These are phyloP conservation scores for Flaveria robusta DNA, from an alignment of 129 eudicot genomes.

Conservation along the genomic window DNA sequence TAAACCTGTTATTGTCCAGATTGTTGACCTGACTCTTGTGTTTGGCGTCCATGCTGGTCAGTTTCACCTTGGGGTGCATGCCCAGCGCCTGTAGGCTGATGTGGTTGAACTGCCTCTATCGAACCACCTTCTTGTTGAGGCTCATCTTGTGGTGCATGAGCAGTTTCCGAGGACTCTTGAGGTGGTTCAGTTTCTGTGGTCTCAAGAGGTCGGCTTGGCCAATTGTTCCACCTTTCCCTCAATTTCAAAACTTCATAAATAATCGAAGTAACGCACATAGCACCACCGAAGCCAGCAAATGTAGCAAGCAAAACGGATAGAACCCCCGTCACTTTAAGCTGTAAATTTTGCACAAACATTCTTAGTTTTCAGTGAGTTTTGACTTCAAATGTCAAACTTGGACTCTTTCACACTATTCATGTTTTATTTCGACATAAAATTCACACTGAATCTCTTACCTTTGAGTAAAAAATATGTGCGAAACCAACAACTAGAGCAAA, in stretches of 20 bases:
- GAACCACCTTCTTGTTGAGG: constrained; percentile 37
- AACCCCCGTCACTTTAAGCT: constrained; percentile 79
- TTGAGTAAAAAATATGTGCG: constrained; percentile 75
- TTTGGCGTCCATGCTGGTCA: constrained; percentile 26
- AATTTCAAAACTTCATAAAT: constrained; percentile 53
- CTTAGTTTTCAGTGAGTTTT: constrained; percentile 9
- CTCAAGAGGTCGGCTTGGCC: constrained; percentile 37
- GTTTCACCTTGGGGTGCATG: constrained; percentile 32
- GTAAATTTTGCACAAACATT: constrained; percentile 21
- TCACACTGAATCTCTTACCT: constrained; percentile 46
- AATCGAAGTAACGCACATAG: constrained; percentile 78
- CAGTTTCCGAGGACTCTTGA: constrained; percentile 37
- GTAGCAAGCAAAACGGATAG: constrained; percentile 83
- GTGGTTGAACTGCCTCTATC: constrained; percentile 32
- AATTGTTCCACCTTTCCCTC: constrained; percentile 46
- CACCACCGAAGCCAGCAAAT: constrained; percentile 88
- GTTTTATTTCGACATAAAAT: background rate
- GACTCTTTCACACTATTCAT: background rate
- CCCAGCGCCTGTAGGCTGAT: constrained; percentile 38
- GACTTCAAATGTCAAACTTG: constrained; percentile 19
- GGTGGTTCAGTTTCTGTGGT: constrained; percentile 31
- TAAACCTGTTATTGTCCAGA: constrained; percentile 7
- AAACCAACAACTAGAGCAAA: constrained; percentile 73
- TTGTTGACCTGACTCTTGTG: constrained; percentile 20
- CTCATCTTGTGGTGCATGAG: constrained; percentile 30